phyloP scores from a whole-genome alignment of 306 rosid species.

The Lathyrus sativus region DNA sequence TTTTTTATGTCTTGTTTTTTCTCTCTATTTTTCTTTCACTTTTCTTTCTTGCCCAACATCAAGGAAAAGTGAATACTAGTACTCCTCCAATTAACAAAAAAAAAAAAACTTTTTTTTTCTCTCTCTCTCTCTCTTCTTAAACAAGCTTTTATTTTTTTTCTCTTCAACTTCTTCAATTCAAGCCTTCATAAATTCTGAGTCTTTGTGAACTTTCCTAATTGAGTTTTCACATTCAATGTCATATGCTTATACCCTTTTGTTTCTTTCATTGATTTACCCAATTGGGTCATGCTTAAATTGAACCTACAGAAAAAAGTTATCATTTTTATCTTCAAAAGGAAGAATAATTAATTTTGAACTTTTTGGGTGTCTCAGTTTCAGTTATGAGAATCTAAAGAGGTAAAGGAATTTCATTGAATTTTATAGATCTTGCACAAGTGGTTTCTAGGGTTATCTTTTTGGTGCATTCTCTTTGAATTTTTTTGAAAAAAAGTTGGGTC shows the following conservation, averaged over 20 bases:
- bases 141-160: neutral
- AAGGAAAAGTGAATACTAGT: constrained; percentile 34
- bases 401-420: constrained; percentile 33
- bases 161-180: constrained; percentile 5
- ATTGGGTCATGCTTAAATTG: constrained; percentile 46
- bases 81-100: neutral
- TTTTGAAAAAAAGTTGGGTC: constrained; percentile 44
- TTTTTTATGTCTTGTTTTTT: constrained; percentile 29
- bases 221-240: constrained; percentile 39
- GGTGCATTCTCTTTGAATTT: constrained; percentile 42
- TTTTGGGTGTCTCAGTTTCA: constrained; percentile 7
- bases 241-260: constrained; percentile 24
- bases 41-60: constrained; percentile 47
- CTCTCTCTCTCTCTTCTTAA: neutral
- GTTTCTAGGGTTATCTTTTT: constrained; percentile 42
- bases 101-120: constrained; percentile 7
- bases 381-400: constrained; percentile 27
- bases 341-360: constrained; percentile 9
- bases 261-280: constrained; percentile 36
- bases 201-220: constrained; percentile 42
- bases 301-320: constrained; percentile 40
- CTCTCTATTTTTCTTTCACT: constrained; percentile 33
- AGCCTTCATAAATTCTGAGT: constrained; percentile 37
- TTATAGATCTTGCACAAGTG: constrained; percentile 48
- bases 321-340: constrained; percentile 12